A percentile compares a stretch with the other conserved stretches of the same genome.
Conservation (phyloP, 495 filamentous ascomycete species). For the Opeltia flavorubescens region DNA sequence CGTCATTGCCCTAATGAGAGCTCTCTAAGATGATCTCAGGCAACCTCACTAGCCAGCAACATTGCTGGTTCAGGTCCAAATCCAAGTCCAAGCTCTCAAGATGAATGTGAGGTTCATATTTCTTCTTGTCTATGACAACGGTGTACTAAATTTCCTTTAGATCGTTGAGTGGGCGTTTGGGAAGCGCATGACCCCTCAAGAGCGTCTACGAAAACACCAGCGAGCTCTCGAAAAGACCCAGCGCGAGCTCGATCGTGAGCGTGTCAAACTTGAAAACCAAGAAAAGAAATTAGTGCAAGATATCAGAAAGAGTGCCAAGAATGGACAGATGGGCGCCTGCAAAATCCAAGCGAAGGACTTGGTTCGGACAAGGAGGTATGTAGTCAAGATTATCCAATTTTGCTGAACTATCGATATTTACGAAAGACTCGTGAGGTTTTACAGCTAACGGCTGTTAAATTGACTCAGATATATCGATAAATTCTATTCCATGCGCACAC, state of each 20-base stretch:
- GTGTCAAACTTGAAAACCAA: constrained; percentile 89
- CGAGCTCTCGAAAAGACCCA: constrained; percentile 93
- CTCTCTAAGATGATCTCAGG: not conserved
- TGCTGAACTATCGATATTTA: not conserved
- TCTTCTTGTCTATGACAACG: no score
- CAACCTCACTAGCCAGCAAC: not conserved
- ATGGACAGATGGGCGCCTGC: constrained; percentile 88
- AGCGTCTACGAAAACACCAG: constrained; percentile 94
- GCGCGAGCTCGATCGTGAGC: constrained; percentile 84
- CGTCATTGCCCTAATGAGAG: no score
- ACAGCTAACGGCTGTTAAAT: no score
- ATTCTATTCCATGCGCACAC: constrained; percentile 94
- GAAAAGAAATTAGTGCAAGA: constrained; percentile 93
- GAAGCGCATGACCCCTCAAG: constrained; percentile 69
- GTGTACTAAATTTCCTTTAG: no score
- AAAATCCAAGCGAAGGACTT: constrained; percentile 97
- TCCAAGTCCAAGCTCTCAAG: not conserved
- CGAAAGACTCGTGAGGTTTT: no score
- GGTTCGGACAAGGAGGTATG: constrained; percentile 74
- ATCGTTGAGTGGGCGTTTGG: constrained; percentile 6
- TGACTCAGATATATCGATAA: constrained; percentile 97
- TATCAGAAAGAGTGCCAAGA: constrained; percentile 96
- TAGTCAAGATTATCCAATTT: not conserved
- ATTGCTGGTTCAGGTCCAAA: not conserved
- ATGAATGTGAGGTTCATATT: not conserved